Conservation (phyloP, 2,329 filamentous ascomycete genomes). For the Laburnicola sp. region DNA sequence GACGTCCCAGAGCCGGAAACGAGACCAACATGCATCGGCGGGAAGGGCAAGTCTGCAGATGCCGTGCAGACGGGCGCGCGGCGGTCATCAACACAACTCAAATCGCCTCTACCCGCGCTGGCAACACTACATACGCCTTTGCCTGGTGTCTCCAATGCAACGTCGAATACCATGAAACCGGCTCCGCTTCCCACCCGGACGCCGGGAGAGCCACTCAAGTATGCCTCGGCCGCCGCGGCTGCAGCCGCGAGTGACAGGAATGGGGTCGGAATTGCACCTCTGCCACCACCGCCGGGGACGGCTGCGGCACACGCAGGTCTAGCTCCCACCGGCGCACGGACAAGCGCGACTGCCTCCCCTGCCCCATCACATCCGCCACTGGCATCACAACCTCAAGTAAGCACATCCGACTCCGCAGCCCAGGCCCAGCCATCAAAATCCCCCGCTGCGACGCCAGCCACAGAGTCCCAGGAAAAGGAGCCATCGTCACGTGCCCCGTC, state of each 20-base stretch:
- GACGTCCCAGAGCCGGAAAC: slow-evolving; percentile 66
- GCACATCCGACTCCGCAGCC: slow-evolving; percentile 41
- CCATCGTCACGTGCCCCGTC: slow-evolving; percentile 32
- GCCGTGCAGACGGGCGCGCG: slow-evolving; percentile 60
- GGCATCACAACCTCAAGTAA: slow-evolving; percentile 43
- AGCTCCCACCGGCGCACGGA: slow-evolving; percentile 56
- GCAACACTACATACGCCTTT: slow-evolving; percentile 82
- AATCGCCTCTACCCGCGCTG: slow-evolving; percentile 89
- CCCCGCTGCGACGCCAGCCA: slow-evolving; percentile 52
- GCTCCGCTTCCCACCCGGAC: slow-evolving; percentile 82
- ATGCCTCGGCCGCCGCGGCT: slow-evolving; percentile 92
- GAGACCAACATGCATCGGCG: slow-evolving; percentile 54
- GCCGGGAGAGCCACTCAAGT: slow-evolving; percentile 89
- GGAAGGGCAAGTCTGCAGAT: slow-evolving; percentile 65
- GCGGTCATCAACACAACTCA: slow-evolving; percentile 82
- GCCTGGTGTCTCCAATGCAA: slow-evolving; percentile 62
- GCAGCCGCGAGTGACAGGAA: slow-evolving; percentile 90
- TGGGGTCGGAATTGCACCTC: slow-evolving; percentile 83
- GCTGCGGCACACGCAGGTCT: slow-evolving; percentile 46
- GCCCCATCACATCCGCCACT: slow-evolving; percentile 46
- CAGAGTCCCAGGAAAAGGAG: slow-evolving; percentile 53
- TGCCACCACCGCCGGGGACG: slow-evolving; percentile 82
- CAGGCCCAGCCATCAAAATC: slow-evolving; percentile 54
- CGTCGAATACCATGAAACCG: slow-evolving; percentile 80
- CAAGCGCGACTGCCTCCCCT: slow-evolving; percentile 61